Conservation (phyloP, 192 early-diverging fungal species). For the Coemansia sp. region DNA sequence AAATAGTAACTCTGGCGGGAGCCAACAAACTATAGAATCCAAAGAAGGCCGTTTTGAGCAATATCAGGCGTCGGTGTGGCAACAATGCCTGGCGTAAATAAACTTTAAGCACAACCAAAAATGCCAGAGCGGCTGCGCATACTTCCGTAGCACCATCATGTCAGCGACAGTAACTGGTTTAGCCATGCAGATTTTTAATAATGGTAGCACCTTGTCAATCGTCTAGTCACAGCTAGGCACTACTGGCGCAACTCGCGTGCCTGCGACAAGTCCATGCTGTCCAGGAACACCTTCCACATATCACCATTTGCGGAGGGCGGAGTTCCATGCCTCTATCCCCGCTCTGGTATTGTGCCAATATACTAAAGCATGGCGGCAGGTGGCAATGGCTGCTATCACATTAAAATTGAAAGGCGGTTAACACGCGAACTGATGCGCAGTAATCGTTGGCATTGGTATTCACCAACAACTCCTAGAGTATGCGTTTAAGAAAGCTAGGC, state of each 20-base stretch:
- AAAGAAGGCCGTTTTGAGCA: neutral
- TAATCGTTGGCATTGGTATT: neutral
- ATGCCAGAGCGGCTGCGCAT: neutral
- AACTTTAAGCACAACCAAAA: neutral
- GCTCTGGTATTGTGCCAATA: neutral
- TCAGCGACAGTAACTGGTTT: neutral
- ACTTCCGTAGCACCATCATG: neutral
- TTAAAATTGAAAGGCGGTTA: neutral
- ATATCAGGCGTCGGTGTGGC: neutral
- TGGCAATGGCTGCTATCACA: neutral
- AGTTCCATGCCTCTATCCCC: neutral
- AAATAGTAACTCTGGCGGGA: neutral
- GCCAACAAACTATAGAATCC: neutral
- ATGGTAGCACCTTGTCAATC: neutral
- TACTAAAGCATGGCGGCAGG: neutral
- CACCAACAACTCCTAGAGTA: neutral
- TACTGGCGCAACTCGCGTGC: neutral
- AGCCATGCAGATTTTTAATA: neutral
- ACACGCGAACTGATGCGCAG: neutral
- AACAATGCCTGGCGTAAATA: neutral
- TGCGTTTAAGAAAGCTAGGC: conserved; percentile 31
- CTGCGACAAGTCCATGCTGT: neutral
- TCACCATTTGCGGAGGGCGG: neutral
- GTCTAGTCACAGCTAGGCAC: neutral
- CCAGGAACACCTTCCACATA: neutral